Conservation (phyloP, 202 grass and related monocot species). For the Panicum virgatum region DNA sequence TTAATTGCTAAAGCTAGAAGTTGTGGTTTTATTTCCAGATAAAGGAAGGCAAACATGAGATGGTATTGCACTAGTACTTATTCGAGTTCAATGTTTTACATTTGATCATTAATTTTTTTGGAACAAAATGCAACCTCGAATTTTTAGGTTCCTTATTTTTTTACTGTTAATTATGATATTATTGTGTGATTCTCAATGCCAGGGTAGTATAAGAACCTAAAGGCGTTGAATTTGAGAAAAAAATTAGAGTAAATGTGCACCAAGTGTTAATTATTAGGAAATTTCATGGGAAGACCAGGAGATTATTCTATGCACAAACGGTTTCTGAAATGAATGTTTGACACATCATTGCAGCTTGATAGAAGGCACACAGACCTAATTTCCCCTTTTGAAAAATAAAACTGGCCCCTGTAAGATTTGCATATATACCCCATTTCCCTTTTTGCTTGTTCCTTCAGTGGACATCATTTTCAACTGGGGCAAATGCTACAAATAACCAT, state of each 20-base stretch:
- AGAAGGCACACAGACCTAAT: neutral
- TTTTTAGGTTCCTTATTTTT: no score
- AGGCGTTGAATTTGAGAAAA: neutral
- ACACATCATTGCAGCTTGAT: neutral
- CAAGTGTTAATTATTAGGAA: no score
- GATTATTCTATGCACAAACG: neutral
- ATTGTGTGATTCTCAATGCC: neutral
- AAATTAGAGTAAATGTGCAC: neutral
- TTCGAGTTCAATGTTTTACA: neutral
- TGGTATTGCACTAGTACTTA: neutral
- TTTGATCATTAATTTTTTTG: neutral
- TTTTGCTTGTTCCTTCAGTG: conserved; percentile 13
- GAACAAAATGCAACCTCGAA: neutral
- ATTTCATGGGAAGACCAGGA: neutral
- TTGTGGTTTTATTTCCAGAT: neutral
- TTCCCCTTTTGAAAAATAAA: neutral
- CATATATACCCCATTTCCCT: conserved; percentile 34
- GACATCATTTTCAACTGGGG: conserved; percentile 24
- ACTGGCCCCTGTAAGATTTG: conserved; percentile 11
- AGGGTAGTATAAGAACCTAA: neutral
- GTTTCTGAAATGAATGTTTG: neutral
- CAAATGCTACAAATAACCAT: neutral
- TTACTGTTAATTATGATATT: neutral
- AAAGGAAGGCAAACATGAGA: neutral
- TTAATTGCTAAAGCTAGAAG: neutral